A percentile compares a stretch with the other conserved stretches of the same genome.
Evolutionary conservation across 768 basidiomycete genomes (phyloP).

Genomic region (Mrakia blollopis): DNA sequence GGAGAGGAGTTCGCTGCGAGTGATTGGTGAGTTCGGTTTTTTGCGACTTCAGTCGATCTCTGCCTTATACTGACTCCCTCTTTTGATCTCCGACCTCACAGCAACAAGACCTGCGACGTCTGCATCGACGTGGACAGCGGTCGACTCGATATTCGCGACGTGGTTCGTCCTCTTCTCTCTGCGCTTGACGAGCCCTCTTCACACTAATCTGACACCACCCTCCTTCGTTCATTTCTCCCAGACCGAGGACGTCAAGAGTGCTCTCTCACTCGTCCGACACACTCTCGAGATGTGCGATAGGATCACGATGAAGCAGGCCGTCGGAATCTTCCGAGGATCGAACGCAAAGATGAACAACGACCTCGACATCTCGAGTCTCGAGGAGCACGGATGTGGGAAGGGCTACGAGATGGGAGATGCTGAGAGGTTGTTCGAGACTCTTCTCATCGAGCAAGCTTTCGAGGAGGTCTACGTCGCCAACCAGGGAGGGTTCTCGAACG

Average conservation of each 20-base stretch:
- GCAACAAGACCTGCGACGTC: constrained; percentile 68
- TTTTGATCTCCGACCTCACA: not conserved
- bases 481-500: constrained; percentile 44
- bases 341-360: constrained; percentile 51
- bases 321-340: constrained; percentile 63
- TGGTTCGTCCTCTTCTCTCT: constrained; percentile 39
- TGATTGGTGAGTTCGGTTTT: constrained; percentile 49
- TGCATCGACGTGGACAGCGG: constrained; percentile 56
- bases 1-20: constrained; percentile 68
- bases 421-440: constrained; percentile 62
- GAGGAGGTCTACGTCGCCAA: constrained; percentile 52
- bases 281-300: constrained; percentile 50
- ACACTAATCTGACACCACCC: not conserved
- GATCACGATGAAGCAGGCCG: constrained; percentile 59
- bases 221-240: not conserved
- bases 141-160: constrained; percentile 52
- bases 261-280: constrained; percentile 57
- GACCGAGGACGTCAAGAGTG: constrained; percentile 54
- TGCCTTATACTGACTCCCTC: not conserved
- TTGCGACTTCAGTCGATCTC: not conserved
- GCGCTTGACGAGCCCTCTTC: too few species aligned
- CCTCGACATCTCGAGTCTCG: constrained; percentile 51
- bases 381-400: constrained; percentile 52
- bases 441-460: constrained; percentile 55
- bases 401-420: constrained; percentile 55